Conservation (phyloP, 2,329 filamentous ascomycete species). For the Dactylellina cionopaga region DNA sequence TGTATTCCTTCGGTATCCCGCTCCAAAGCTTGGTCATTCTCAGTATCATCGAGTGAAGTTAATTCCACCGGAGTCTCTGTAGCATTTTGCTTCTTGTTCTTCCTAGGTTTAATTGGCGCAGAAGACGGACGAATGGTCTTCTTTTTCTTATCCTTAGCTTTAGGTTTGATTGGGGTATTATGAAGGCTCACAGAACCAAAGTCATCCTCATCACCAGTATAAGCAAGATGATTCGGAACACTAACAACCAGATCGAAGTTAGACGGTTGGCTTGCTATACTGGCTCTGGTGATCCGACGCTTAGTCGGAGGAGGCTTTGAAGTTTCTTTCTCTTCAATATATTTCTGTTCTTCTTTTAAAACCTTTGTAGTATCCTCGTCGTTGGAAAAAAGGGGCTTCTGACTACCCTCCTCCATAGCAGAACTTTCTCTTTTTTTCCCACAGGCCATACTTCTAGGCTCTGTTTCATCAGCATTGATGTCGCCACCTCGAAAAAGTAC, state of each 20-base stretch:
- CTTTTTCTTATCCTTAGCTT: conserved; percentile 57
- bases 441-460: conserved; percentile 53
- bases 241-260: not conserved
- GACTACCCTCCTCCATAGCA: conserved; percentile 58
- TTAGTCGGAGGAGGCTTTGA: conserved; percentile 20
- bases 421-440: conserved; percentile 72
- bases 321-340: not conserved
- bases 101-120: conserved; percentile 59
- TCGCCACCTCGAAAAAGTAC: conserved; percentile 37
- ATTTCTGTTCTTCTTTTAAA: not conserved
- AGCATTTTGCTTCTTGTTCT: not conserved
- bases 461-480: not conserved
- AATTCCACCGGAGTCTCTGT: not conserved
- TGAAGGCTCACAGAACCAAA: not conserved
- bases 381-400: conserved; percentile 1
- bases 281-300: conserved; percentile 43
- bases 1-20: conserved; percentile 70
- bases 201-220: not conserved
- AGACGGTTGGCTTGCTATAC: conserved; percentile 19
- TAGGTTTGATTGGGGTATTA: conserved; percentile 6
- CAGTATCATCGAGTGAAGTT: conserved; percentile 66
- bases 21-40: conserved; percentile 73
- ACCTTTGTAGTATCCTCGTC: not conserved
- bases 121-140: conserved; percentile 65
- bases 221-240: not conserved